Base-by-base conservation (phyloP, 805 yeast genomes). In the Pachysolen tannophilus region DNA sequence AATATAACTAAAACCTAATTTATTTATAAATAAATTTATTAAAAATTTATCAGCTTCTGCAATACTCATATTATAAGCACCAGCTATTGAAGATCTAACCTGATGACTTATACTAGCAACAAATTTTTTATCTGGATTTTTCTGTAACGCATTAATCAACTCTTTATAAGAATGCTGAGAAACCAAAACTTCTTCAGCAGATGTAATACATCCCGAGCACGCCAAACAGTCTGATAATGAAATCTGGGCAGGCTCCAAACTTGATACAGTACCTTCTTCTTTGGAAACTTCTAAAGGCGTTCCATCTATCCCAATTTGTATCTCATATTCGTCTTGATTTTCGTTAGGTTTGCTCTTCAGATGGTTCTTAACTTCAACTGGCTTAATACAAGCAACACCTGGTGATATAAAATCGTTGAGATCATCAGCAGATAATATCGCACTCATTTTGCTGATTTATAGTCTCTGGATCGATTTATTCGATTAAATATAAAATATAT, bases 161-260 rank as follows among this genome's bases (percentile, higher is more conserved):
- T 88, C 88, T 16, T 72, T 74, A 47, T 88, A 94, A 26, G 94
- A 83, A 54, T 92, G 98, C 44, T 85, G 80, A 2, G 95, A 85
- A 27, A 92, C 82, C 30, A 92, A 61, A 6, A 92, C 86, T 43
- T 90, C 95, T 53, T 92, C 98, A n/a, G 96, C 94, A 4, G 95
- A 83, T 0, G 98, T 92, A 36, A 92, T 86, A 56, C 98, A 92
- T 1, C 98, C 98, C 7, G 94, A 78, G 52, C 98, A 92, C 0
- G 98, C 98, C 35, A 92, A 63, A 58, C 98, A 92, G 61, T 92
- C 98, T 14, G 87, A 79, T 33, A 92, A 60, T 2, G 92, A 82
- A 31, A 92, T 90, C 43, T 83, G 90, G 0, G 97, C 97, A 34
- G 86, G 78, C 19, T 79, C 69, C 6, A 86, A 61, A 14, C 64